A percentile compares a stretch with the other conserved stretches of the same genome.
Evolutionary conservation across 2,329 filamentous ascomycete species (phyloP).

Genomic region (Dothideomycetes sp.): DNA sequence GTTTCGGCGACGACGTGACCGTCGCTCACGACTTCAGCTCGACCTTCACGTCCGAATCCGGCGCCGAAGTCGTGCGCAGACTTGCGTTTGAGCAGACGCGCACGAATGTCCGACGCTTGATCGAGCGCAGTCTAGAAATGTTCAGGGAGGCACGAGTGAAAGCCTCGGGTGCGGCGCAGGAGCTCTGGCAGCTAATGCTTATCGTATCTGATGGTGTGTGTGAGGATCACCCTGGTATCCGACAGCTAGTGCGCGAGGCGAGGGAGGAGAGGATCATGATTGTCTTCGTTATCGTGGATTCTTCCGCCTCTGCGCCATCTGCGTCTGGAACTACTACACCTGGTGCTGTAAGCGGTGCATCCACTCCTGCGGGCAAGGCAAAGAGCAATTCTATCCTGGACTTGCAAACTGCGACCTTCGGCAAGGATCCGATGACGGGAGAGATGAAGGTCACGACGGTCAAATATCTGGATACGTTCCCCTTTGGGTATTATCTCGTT

Average conservation of each 20-base stretch:
- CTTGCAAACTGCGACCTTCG: slow-evolving; percentile 76
- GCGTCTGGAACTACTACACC: not conserved
- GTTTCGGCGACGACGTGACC: slow-evolving; percentile 75
- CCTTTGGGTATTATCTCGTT: slow-evolving; percentile 93
- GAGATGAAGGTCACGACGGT: slow-evolving; percentile 65
- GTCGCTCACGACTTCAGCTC: slow-evolving; percentile 77
- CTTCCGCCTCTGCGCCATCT: slow-evolving; percentile 14
- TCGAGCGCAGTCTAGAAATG: slow-evolving; percentile 65
- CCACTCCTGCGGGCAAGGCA: slow-evolving; percentile 24
- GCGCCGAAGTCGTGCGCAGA: slow-evolving; percentile 70
- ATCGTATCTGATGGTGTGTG: slow-evolving; percentile 92
- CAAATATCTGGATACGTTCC: slow-evolving; percentile 89
- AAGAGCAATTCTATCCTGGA: slow-evolving; percentile 63
- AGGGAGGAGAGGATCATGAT: slow-evolving; percentile 94
- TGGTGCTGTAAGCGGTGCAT: slow-evolving; percentile 5
- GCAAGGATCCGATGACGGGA: slow-evolving; percentile 50
- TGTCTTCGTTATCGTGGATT: slow-evolving; percentile 93
- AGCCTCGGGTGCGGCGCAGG: slow-evolving; percentile 40
- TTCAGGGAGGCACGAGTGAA: slow-evolving; percentile 68
- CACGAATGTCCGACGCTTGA: slow-evolving; percentile 73
- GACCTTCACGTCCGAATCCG: slow-evolving; percentile 70
- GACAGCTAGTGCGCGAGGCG: slow-evolving; percentile 72
- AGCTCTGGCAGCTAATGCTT: slow-evolving; percentile 91
- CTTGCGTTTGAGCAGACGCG: slow-evolving; percentile 79
- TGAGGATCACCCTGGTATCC: slow-evolving; percentile 75